Conservation (phyloP, 805 yeast genomes). For the Candida insectorum region DNA sequence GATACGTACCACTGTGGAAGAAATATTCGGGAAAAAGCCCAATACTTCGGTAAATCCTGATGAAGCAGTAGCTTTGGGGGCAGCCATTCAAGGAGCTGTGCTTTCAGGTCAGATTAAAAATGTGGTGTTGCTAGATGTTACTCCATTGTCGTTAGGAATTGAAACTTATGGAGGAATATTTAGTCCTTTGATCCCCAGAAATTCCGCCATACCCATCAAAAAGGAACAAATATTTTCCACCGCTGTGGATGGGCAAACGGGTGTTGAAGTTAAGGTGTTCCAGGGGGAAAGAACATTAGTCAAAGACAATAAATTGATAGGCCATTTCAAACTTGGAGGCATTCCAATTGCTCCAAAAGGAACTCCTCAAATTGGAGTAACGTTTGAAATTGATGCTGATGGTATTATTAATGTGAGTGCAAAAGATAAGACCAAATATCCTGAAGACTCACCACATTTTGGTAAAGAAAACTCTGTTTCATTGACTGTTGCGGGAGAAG, state of each 20-base stretch:
- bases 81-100: conserved; percentile 87
- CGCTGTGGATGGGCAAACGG: conserved; percentile 82
- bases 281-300: conserved; percentile 83
- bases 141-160: conserved; percentile 79
- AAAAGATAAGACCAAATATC: conserved; percentile 46
- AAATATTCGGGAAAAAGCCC: conserved; percentile 60
- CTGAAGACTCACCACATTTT: conserved; percentile 29
- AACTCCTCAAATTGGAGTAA: conserved; percentile 72
- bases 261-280: conserved; percentile 72
- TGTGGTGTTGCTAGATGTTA: conserved; percentile 74
- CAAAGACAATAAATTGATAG: conserved; percentile 72
- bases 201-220: conserved; percentile 73
- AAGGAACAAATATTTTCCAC: conserved; percentile 74
- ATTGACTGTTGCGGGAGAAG: conserved; percentile 69
- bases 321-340: conserved; percentile 67
- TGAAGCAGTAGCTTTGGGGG: conserved; percentile 90
- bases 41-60: conserved; percentile 81
- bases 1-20: conserved; percentile 59
- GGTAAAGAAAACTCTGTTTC: conserved; percentile 52
- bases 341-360: conserved; percentile 80
- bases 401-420: conserved; percentile 64
- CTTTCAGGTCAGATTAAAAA: conserved; percentile 79
- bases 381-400: conserved; percentile 79
- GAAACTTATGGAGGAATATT: conserved; percentile 84
- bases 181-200: conserved; percentile 74